phyloP scores from a whole-genome alignment of 352 stramenopile genomes.

The Phytophthora kernoviae region DNA sequence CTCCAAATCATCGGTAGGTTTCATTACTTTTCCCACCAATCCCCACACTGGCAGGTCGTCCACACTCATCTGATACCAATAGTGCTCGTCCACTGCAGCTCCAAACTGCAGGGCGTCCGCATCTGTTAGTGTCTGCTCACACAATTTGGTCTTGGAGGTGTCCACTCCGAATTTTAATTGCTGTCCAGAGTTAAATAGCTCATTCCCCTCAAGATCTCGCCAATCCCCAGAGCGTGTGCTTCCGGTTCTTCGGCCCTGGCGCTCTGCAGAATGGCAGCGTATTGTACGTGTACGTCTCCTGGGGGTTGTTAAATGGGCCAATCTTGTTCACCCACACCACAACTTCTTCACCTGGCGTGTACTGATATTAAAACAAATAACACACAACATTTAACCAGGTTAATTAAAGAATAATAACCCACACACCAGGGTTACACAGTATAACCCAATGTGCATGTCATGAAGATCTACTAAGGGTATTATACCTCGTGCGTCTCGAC shows the following conservation, averaged over 20 bases:
- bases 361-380: slow-evolving; percentile 53
- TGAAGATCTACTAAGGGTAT: no score
- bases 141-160: slow-evolving; percentile 69
- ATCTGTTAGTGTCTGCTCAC: slow-evolving; percentile 73
- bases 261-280: slow-evolving; percentile 97
- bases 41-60: slow-evolving; percentile 99
- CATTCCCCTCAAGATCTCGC: slow-evolving; percentile 96
- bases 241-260: slow-evolving; percentile 85
- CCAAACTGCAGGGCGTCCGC: slow-evolving; percentile 80
- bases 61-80: slow-evolving; percentile 99
- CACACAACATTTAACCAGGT: no score
- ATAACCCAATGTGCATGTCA: no score
- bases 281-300: slow-evolving; percentile 99
- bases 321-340: slow-evolving; percentile 98
- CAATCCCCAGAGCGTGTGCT: slow-evolving; percentile 88
- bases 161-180: slow-evolving; percentile 78
- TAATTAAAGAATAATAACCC: no score
- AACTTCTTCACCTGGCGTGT: slow-evolving; percentile 74
- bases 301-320: slow-evolving; percentile 95
- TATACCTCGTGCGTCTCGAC: slow-evolving; percentile 67
- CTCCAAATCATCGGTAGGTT: slow-evolving; percentile 82
- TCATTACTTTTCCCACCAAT: slow-evolving; percentile 97
- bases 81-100: slow-evolving; percentile 94
- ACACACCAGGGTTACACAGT: no score
- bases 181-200: slow-evolving; percentile 94